These are phyloP conservation scores for Verbena officinalis DNA, from an alignment of 257 asterid genomes.

Conservation along the genomic window DNA sequence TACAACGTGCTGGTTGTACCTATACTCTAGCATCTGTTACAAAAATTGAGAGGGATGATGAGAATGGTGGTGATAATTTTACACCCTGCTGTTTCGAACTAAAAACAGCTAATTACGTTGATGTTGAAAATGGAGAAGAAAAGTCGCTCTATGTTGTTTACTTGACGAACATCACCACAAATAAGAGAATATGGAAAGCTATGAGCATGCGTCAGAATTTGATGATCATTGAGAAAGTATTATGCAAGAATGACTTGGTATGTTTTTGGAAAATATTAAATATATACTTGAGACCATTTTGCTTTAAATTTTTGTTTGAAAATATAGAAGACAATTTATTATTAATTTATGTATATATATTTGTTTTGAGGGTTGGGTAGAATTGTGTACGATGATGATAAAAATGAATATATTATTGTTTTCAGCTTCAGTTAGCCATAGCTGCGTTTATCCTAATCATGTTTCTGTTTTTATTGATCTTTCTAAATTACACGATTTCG, in stretches of 20 bases:
- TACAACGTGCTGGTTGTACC: slow-evolving; percentile 31
- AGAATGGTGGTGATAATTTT: slow-evolving; percentile 27
- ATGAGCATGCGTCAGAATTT: slow-evolving; percentile 40
- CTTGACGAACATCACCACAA: slow-evolving; percentile 40
- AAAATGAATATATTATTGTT: too few species aligned
- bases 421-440: too few species aligned
- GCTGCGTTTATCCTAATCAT: too few species aligned
- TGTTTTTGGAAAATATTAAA: neutral
- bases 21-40: slow-evolving; percentile 50
- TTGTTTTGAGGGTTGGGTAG: too few species aligned
- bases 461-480: too few species aligned
- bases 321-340: too few species aligned
- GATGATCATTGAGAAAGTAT: slow-evolving; percentile 35
- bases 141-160: slow-evolving; percentile 40
- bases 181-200: slow-evolving; percentile 54
- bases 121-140: neutral
- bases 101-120: slow-evolving; percentile 25
- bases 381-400: too few species aligned
- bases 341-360: too few species aligned
- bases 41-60: slow-evolving; percentile 29
- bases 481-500: too few species aligned
- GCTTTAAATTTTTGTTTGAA: too few species aligned
- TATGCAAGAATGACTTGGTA: slow-evolving; percentile 43
- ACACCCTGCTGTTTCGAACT: slow-evolving; percentile 28
- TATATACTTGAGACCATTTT: too few species aligned